These are phyloP conservation scores for Aurantiochytrium sp. DNA, from an alignment of 108 stramenopile genomes.

Conservation along the genomic window DNA sequence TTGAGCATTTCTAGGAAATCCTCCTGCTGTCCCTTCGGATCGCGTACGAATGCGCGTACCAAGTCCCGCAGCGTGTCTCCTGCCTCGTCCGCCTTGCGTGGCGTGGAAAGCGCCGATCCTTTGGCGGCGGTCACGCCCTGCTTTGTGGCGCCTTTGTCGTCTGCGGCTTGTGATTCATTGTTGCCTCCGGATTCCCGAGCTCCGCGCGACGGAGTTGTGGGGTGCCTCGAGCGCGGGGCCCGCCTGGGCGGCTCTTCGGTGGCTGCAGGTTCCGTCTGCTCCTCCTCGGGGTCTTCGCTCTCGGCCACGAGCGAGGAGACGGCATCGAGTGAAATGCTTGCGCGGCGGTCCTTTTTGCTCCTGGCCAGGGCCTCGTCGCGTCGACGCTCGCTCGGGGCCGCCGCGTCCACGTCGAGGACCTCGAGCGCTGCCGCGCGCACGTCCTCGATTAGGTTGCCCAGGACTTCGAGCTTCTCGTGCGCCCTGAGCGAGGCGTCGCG, in stretches of 20 bases:
- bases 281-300: neutral
- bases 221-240: neutral
- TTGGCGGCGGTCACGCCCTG: neutral
- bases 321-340: neutral
- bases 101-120: neutral
- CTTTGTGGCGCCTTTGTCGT: neutral
- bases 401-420: neutral
- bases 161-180: neutral
- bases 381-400: neutral
- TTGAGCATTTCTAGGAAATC: neutral
- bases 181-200: neutral
- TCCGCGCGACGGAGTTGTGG: neutral
- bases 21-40: neutral
- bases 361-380: neutral
- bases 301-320: neutral
- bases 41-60: neutral
- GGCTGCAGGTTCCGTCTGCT: neutral
- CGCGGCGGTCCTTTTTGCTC: neutral
- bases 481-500: neutral
- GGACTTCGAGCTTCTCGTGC: neutral
- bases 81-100: neutral
- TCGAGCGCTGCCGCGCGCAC: neutral
- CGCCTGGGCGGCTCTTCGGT: neutral
- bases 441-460: neutral
- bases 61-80: neutral